phyloP scores from a whole-genome alignment of 1,284 basidiomycete species.

The Spongispora temasekensis region DNA sequence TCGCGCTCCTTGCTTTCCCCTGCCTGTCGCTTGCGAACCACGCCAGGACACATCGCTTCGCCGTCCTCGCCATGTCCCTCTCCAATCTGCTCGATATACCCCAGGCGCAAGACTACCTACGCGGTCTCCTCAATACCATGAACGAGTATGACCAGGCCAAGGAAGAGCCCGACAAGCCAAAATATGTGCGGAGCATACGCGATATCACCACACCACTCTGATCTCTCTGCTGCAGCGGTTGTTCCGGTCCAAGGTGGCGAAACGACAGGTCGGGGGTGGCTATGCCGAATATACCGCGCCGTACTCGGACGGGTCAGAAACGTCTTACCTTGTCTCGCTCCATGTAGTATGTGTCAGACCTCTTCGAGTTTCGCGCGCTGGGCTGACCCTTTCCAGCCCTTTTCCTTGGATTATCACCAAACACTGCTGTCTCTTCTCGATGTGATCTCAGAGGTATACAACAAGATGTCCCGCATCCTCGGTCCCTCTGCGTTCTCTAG shows the following conservation, averaged over 20 bases:
- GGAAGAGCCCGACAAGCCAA: slow-evolving; percentile 80
- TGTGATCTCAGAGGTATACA: slow-evolving; percentile 83
- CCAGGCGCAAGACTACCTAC: slow-evolving; percentile 75
- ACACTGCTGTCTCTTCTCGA: slow-evolving; percentile 84
- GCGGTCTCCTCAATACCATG: slow-evolving; percentile 67
- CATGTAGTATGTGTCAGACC: slow-evolving; percentile 61
- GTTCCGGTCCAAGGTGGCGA: slow-evolving; percentile 57
- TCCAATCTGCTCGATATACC: slow-evolving; percentile 78
- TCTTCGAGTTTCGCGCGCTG: neutral
- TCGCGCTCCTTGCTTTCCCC: neutral
- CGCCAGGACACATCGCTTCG: slow-evolving; percentile 72
- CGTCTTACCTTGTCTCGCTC: slow-evolving; percentile 73
- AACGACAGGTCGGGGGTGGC: slow-evolving; percentile 51
- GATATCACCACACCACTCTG: slow-evolving; percentile 8
- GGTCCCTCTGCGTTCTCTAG: slow-evolving; percentile 72
- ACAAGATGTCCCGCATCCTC: slow-evolving; percentile 78
- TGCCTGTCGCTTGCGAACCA: slow-evolving; percentile 1
- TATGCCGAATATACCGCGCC: slow-evolving; percentile 61
- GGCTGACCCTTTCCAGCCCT: slow-evolving; percentile 56
- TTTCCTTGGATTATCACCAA: slow-evolving; percentile 84
- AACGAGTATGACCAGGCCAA: slow-evolving; percentile 78
- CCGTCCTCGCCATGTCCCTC: slow-evolving; percentile 82
- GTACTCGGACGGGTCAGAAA: slow-evolving; percentile 60
- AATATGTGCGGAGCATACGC: slow-evolving; percentile 56
- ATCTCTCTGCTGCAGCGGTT: slow-evolving; percentile 45